Evolutionary conservation across 2,329 filamentous ascomycete species (phyloP), one percentile per base, ranked within the genome.

Genomic region (Aspergillus latus): DNA sequence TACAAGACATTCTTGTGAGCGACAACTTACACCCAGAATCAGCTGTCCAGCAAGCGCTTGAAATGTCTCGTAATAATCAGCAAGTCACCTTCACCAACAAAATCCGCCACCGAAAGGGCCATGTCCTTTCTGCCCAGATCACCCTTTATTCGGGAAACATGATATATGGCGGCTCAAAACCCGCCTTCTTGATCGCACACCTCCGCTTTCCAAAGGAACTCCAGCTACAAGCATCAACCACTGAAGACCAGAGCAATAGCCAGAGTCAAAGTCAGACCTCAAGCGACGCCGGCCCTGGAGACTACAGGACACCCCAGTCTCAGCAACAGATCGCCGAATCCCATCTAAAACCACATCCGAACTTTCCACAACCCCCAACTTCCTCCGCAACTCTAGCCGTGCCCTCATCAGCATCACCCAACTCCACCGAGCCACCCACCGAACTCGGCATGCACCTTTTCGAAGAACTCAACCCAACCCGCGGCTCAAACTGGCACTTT

Each of bases 401-500:
- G 6, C 10, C 43, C 1, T 56, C 43, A 43, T 44, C 29, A 44
- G 28, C 37, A 29, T 34, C 80, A 77, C 8, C 76, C 75, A 1
- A 43, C 5, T 66, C 86, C 28, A 71, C 73, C 11, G 84, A 83
- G 7, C 8, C 44, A 0, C 80, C 84, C 16, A 89, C 93, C 68
- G 88, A 91, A 63, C 77, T 0, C 89, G 94, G 48, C 88, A 93
- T 60, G 94, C 15, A 37, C 95, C 62, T 97, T 4, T 97, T 97
- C 66, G 89, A 94, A 62, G 93, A 97, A 72, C 80, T 97, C 34
- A 91, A 92, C 68, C 94, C 92, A 1, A 96, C 92, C 1, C 86
- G 93, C 60, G 94, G 90, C 67, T 94, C 91, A 2, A 95, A 89
- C 66, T 97, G 93, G 93, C 92, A 97, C 72, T 96, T 92, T 66